A percentile compares a stretch with the other conserved stretches of the same genome.
Evolutionary conservation across 805 yeast species (phyloP).

Genomic region (Limtongozyma cylindracea): DNA sequence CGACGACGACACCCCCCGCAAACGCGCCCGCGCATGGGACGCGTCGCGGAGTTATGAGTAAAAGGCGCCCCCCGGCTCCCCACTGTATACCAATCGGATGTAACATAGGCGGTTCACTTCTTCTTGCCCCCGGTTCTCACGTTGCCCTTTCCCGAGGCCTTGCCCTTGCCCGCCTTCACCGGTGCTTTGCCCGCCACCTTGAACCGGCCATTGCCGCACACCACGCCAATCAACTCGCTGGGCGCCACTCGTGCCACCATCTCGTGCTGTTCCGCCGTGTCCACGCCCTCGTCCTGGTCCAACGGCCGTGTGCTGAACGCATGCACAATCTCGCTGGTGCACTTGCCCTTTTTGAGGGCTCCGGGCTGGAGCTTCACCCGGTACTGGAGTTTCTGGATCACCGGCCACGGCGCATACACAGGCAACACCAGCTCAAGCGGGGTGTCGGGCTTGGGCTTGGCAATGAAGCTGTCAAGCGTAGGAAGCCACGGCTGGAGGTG

Average conservation of each 20-base stretch:
- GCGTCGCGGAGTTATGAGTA: too few relatives aligned
- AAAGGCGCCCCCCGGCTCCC: too few relatives aligned
- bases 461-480: conserved; percentile 15
- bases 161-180: conserved; percentile 2
- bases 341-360: conserved; percentile 67
- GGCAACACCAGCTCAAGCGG: conserved; percentile 40
- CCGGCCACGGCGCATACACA: conserved; percentile 81
- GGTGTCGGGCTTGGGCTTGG: conserved; percentile 23
- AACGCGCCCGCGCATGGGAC: too few relatives aligned
- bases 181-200: conserved; percentile 18
- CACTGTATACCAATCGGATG: too few relatives aligned
- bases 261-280: conserved; percentile 51
- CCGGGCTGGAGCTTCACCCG: conserved; percentile 71
- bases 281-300: conserved; percentile 23
- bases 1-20: too few relatives aligned
- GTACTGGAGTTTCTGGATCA: conserved; percentile 50
- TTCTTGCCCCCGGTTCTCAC: conserved; percentile 1
- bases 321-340: conserved; percentile 41
- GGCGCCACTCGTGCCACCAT: conserved; percentile 28
- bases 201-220: conserved; percentile 40
- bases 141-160: conserved; percentile 2
- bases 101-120: conserved; percentile 1
- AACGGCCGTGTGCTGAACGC: conserved; percentile 23
- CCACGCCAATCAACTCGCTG: conserved; percentile 35
- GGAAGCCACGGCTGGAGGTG: conserved; percentile 11